Evolutionary conservation across 331 rosid genomes (phyloP), one percentile per base, ranked within the genome.

Genomic region (Ulmus americana): DNA sequence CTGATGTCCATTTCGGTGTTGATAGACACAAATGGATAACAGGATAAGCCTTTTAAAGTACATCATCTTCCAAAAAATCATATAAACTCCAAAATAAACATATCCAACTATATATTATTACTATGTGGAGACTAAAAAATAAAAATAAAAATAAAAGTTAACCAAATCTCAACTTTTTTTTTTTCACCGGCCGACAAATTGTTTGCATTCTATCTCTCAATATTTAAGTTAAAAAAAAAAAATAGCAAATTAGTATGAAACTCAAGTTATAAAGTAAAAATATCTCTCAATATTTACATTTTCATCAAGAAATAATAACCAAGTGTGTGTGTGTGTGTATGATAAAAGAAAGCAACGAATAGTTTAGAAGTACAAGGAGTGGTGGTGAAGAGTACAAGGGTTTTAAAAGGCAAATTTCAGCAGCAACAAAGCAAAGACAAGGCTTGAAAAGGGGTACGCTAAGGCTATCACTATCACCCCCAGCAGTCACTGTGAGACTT

Each of bases 11-110:
- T 82, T 79, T 80, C 75, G 20, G 43, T 73, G 80, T 79, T 55
- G 87, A 73, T 67, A 75, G 80, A 75, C 59, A 69, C 67, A 66
- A 59, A 63, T 69, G 80, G 85, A 82, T 84, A 83, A 84, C 76
- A 71, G 77, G 97, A 87, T 85, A 90, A 85, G 87, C 78, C 52
- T 78, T 60, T 58, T 70, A 45, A 76, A 65, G 47, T 55, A 71
- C 80, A 42, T 69, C 59, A 70, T 79, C 76, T 68, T 59, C 64
- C 69, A 14, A 73, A 64, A 74, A 80, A 69, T 74, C 82, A 70
- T 83, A 52, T 57, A 46, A 54, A 65, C 9, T 35, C 8, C 43
- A 65, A 55, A 49, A 65, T 20, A 59, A 35, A 44, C 63, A 59
- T 42, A 12, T 65, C n/a, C 45, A 5, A 40, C 49, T 10, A 20